Conservation (phyloP, 73 alveolate genomes). For the Uronychia setigera region DNA sequence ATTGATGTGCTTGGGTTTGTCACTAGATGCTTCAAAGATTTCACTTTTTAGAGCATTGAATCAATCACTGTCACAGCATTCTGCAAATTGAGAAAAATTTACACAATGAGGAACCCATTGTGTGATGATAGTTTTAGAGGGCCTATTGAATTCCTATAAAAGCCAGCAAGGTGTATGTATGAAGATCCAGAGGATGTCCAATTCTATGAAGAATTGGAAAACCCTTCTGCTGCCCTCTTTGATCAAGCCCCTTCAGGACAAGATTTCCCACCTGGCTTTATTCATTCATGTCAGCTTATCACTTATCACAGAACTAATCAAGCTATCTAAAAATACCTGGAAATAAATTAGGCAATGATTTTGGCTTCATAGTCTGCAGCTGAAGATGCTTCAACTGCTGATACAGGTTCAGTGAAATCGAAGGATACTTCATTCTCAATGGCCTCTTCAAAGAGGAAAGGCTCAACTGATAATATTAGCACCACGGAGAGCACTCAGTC, state of each 20-base stretch:
- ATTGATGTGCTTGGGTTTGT: slow-evolving; percentile 80
- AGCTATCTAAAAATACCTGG: neutral
- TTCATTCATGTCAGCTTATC: neutral
- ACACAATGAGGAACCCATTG: slow-evolving; percentile 86
- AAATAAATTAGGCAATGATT: neutral
- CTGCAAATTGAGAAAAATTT: slow-evolving; percentile 79
- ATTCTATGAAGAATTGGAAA: neutral
- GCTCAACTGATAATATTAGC: neutral
- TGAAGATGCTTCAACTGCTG: neutral
- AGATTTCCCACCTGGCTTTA: neutral
- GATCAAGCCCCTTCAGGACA: neutral
- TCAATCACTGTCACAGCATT: slow-evolving; percentile 69
- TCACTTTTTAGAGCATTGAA: slow-evolving; percentile 77
- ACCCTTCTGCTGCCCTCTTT: neutral
- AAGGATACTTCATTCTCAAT: neutral
- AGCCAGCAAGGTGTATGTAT: no score
- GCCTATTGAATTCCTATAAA: neutral
- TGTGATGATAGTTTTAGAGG: slow-evolving; percentile 19
- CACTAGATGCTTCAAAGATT: slow-evolving; percentile 70
- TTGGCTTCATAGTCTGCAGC: neutral
- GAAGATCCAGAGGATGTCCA: neutral
- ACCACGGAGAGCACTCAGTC: no score
- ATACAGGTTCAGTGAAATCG: neutral
- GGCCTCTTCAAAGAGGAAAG: neutral
- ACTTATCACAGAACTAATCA: neutral